Percentiles rank a stretch among this genome's conserved stretches.
phyloP scores from a whole-genome alignment of 768 basidiomycete species.

The Astraeus odoratus region DNA sequence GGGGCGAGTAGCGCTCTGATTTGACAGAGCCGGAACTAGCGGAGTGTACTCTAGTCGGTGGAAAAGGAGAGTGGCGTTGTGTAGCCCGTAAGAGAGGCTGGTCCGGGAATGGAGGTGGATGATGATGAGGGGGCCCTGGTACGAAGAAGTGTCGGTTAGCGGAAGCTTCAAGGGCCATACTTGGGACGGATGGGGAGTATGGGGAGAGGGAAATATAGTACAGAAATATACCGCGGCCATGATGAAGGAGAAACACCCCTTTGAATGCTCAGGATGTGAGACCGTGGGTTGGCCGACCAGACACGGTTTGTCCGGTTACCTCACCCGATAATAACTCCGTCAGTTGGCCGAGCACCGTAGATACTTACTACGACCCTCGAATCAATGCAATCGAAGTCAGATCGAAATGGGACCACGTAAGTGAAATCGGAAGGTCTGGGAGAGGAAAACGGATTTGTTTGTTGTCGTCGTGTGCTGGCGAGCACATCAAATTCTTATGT shows the following conservation, averaged over 20 bases:
- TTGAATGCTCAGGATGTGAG: constrained; percentile 3
- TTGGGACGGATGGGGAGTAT: not conserved
- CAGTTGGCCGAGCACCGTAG: not conserved
- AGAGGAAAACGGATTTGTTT: not conserved
- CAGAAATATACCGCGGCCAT: not conserved
- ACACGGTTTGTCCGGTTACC: constrained; percentile 12
- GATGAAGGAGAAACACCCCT: constrained; percentile 1
- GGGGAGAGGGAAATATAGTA: not conserved
- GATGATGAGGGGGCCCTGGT: not conserved
- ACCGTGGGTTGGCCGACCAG: not conserved
- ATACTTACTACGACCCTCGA: not conserved
- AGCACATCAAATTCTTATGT: constrained; percentile 2
- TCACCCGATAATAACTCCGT: constrained; percentile 10
- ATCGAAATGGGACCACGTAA: not conserved
- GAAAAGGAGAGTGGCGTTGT: constrained; percentile 3
- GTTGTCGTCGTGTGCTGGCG: not conserved
- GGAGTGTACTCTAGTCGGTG: constrained; percentile 5
- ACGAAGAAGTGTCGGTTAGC: constrained; percentile 12
- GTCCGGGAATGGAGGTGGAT: not conserved
- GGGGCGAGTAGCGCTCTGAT: constrained; percentile 22
- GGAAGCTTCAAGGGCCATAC: constrained; percentile 19
- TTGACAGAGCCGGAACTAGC: constrained; percentile 17
- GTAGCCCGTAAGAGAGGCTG: not conserved
- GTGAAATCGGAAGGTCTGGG: not conserved
- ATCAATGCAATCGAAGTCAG: not conserved